Conservation (phyloP, 805 yeast species). For the Pichia nanzhaoensis region DNA sequence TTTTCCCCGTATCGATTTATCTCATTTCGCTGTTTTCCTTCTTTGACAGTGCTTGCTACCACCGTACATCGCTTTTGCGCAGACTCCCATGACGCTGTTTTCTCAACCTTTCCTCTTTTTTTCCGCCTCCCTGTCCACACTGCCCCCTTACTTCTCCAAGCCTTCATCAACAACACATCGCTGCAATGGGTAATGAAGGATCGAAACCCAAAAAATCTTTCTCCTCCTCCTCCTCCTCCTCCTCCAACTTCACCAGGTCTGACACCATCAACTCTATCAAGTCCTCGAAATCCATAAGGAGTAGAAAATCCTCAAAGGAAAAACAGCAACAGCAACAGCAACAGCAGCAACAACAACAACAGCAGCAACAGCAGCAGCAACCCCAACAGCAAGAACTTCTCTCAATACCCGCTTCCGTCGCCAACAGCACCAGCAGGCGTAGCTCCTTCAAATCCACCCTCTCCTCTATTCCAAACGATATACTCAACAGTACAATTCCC, state of each 20-base stretch:
- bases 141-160: neutral
- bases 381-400: neutral
- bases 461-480: too few species aligned
- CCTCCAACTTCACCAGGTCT: slow-evolving; percentile 26
- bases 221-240: too few species aligned
- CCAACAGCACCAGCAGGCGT: slow-evolving; percentile 8
- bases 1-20: too few species aligned
- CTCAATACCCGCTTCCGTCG: too few species aligned
- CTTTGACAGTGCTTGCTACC: too few species aligned
- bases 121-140: neutral
- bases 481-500: too few species aligned
- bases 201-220: slow-evolving; percentile 25
- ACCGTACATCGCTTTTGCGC: too few species aligned
- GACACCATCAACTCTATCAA: slow-evolving; percentile 28
- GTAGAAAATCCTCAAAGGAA: slow-evolving; percentile 22
- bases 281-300: slow-evolving; percentile 27
- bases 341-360: slow-evolving; percentile 12
- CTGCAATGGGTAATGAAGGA: slow-evolving; percentile 30
- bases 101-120: too few species aligned
- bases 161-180: too few species aligned
- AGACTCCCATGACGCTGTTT: too few species aligned
- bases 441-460: slow-evolving; percentile 6
- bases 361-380: slow-evolving; percentile 22
- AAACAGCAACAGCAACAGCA: neutral
- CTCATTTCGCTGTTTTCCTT: too few species aligned